Evolutionary conservation across 75 land plant species (phyloP), one percentile per base, ranked within the genome.

Genomic region (Ceratopteris richardii): DNA sequence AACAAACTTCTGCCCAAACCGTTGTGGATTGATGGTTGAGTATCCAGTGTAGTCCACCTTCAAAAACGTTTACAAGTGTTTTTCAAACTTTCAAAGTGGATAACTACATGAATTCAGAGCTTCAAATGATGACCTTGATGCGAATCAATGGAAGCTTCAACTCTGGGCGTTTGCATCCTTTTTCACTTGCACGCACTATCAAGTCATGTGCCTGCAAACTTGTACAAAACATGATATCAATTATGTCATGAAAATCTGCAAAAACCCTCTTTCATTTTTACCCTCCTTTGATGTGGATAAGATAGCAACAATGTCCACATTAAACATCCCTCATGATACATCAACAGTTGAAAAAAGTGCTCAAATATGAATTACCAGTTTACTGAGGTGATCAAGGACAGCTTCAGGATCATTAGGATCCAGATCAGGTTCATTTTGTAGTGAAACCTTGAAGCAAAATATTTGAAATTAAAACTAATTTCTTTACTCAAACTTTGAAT

Each of bases 21-120:
- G 84, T 73, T 94, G 98, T 67, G 98, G 98, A 75, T 94, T 94
- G 69, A 94, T 90, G 54, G 98, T 94, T 78, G 85, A 78, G 64
- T 86, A 90, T 36, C 95, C 96, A 52, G 98, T 90, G 68, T 94
- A 94, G 61, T 94, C 98, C 26, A 94, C 98, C 98, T 93, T 65
- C 43, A 53, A 7, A 28, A 4, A 23, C 25, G 57, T 7, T 48
- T 51, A 60, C 6, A 60, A 22, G 23, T 6, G 33, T 23, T 25
- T 24, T 13, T 18, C 51, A 48, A 40, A 40, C 42, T 40, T 40
- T 40, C 13, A n/a, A 46, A 46, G 17, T n/a, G 22, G 14, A 46
- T 5, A 5, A 46, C 2, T 18, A 5, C 18, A 46, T 17, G 17
- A 46, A 46, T 5, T 46, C 37, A 46, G 9, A 33, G 50, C 50